These are phyloP conservation scores for Patellifolia procumbens DNA, from an alignment of 179 eudicot genomes.

Conservation along the genomic window DNA sequence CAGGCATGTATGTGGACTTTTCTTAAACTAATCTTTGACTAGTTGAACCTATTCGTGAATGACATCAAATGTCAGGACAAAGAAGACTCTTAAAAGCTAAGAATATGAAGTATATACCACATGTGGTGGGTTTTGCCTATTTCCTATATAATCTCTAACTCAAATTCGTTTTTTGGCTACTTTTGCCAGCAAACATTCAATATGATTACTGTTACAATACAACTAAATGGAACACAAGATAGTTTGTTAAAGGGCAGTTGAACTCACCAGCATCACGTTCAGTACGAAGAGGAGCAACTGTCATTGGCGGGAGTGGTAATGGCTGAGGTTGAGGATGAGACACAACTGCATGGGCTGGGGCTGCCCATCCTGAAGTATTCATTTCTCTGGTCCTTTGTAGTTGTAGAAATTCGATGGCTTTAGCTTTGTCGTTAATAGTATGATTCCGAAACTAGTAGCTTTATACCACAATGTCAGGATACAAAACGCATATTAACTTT, in stretches of 20 bases:
- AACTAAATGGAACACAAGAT: background rate
- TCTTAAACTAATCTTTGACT: no score
- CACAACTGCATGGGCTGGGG: background rate
- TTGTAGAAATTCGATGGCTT: background rate
- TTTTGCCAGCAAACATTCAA: no score
- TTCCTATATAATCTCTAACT: no score
- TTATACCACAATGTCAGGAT: background rate
- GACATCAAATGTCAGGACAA: no score
- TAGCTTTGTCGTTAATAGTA: background rate
- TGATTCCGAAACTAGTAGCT: background rate
- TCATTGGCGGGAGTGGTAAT: background rate
- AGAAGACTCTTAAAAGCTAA: no score
- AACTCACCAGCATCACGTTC: background rate
- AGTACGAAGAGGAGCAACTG: background rate
- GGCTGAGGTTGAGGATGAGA: background rate
- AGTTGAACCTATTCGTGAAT: no score
- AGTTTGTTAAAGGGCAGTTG: background rate
- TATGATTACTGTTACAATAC: no score
- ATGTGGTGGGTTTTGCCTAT: no score
- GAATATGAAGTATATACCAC: no score
- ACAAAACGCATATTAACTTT: background rate
- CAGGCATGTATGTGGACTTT: no score
- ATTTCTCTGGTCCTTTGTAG: background rate
- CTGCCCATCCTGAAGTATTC: background rate
- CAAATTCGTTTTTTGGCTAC: no score